Evolutionary conservation across 1,284 basidiomycete species (phyloP).

Genomic region (Ceratobasidium sp.): DNA sequence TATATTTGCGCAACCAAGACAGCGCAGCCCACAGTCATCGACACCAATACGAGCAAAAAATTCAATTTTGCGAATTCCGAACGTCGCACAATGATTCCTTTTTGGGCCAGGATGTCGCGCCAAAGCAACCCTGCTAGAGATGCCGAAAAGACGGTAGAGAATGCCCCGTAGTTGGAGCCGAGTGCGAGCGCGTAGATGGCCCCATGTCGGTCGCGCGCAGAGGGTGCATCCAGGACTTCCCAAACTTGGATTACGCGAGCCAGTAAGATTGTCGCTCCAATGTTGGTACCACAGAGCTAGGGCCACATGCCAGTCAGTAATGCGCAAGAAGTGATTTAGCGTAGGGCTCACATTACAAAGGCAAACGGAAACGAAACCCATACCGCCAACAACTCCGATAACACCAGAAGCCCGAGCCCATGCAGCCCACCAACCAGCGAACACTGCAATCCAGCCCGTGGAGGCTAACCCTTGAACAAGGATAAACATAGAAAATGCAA

Average conservation of each 20-base stretch:
- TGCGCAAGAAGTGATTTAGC: not conserved
- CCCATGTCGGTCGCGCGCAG: slow-evolving; percentile 53
- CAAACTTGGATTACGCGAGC: slow-evolving; percentile 66
- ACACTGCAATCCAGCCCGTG: slow-evolving; percentile 92
- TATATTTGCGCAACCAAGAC: slow-evolving; percentile 57
- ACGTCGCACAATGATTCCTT: slow-evolving; percentile 75
- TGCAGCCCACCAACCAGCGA: slow-evolving; percentile 75
- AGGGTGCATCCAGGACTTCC: slow-evolving; percentile 47
- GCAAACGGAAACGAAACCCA: slow-evolving; percentile 67
- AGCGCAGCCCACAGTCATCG: slow-evolving; percentile 66
- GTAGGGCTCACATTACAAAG: slow-evolving; percentile 76
- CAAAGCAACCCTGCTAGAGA: slow-evolving; percentile 92
- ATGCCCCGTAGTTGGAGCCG: slow-evolving; percentile 91
- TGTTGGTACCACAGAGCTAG: slow-evolving; percentile 88
- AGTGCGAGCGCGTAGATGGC: slow-evolving; percentile 71
- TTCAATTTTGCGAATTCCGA: slow-evolving; percentile 81
- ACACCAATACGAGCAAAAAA: slow-evolving; percentile 67
- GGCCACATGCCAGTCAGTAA: slow-evolving; percentile 40
- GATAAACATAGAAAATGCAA: slow-evolving; percentile 96
- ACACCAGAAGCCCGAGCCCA: slow-evolving; percentile 58
- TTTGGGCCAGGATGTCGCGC: slow-evolving; percentile 81
- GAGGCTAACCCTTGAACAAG: slow-evolving; percentile 86
- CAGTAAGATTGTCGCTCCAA: slow-evolving; percentile 93
- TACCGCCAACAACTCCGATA: slow-evolving; percentile 60
- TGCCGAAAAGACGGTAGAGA: slow-evolving; percentile 90